Conservation (phyloP, 2,329 filamentous ascomycete species). For the Arthroderma sp. region DNA sequence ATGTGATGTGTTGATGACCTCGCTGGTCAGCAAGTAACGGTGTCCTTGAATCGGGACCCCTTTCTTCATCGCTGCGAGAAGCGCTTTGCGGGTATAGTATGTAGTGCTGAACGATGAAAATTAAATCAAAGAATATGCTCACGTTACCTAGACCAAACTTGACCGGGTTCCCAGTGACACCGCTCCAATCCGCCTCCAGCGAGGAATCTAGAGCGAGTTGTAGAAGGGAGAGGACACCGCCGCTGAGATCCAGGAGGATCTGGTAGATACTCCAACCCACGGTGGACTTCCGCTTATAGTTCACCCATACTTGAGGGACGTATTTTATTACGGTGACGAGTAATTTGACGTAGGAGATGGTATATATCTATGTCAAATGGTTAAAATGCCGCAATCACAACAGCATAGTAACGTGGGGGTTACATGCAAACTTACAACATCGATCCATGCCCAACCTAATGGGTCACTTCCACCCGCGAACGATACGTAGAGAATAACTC, state of each 20-base stretch:
- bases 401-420: neutral
- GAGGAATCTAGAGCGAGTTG: slow-evolving; percentile 80
- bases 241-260: slow-evolving; percentile 70
- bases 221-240: slow-evolving; percentile 65
- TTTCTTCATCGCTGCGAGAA: slow-evolving; percentile 1
- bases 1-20: neutral
- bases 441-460: slow-evolving; percentile 48
- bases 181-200: slow-evolving; percentile 70
- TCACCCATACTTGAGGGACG: slow-evolving; percentile 69
- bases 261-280: slow-evolving; percentile 75
- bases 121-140: slow-evolving; percentile 68
- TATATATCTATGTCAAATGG: slow-evolving; percentile 38
- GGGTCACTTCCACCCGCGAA: slow-evolving; percentile 33
- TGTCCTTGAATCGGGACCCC: neutral
- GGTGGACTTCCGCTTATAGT: slow-evolving; percentile 75
- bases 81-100: slow-evolving; percentile 47
- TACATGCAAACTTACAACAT: slow-evolving; percentile 37
- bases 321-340: slow-evolving; percentile 85
- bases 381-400: slow-evolving; percentile 11
- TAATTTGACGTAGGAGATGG: slow-evolving; percentile 78
- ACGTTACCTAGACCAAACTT: slow-evolving; percentile 81
- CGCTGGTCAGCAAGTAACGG: neutral
- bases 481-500: slow-evolving; percentile 30
- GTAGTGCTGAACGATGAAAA: slow-evolving; percentile 86
- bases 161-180: slow-evolving; percentile 78